Evolutionary conservation across 1,139 yeast species (phyloP).

Genomic region (Zygosaccharomyces pseudobailii): DNA sequence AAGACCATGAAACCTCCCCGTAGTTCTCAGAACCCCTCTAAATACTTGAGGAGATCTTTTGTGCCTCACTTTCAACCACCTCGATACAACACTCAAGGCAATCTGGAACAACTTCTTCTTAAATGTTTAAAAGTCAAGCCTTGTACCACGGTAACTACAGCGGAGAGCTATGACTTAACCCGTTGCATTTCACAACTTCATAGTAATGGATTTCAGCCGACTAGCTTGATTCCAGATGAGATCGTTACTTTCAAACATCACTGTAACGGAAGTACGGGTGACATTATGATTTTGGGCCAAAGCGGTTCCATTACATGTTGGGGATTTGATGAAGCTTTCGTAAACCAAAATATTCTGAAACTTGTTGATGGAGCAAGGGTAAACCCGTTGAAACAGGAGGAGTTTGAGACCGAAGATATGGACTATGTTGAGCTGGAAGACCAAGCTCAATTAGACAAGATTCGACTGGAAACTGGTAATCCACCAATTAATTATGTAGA

Average conservation of each 20-base stretch:
- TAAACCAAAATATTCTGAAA: slow-evolving; percentile 43
- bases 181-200: slow-evolving; percentile 38
- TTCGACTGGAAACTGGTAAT: slow-evolving; percentile 4
- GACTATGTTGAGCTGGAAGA: slow-evolving; percentile 62
- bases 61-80: slow-evolving; percentile 9
- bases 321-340: slow-evolving; percentile 57
- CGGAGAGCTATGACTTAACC: slow-evolving; percentile 60
- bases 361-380: slow-evolving; percentile 45
- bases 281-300: slow-evolving; percentile 53
- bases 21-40: slow-evolving; percentile 11
- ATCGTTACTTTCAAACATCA: slow-evolving; percentile 47
- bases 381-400: slow-evolving; percentile 40
- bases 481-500: slow-evolving; percentile 15
- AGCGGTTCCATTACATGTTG: slow-evolving; percentile 80
- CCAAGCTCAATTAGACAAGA: slow-evolving; percentile 12
- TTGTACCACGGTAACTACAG: slow-evolving; percentile 63
- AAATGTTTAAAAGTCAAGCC: slow-evolving; percentile 26
- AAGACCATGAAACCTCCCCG: slow-evolving; percentile 13
- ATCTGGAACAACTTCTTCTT: slow-evolving; percentile 7
- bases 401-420: slow-evolving; percentile 76
- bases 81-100: slow-evolving; percentile 2
- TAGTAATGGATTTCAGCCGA: slow-evolving; percentile 23
- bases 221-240: slow-evolving; percentile 60
- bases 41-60: slow-evolving; percentile 15
- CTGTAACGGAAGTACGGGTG: slow-evolving; percentile 37